Conservation (phyloP, 768 basidiomycete species). For the Russula dissimulans region DNA sequence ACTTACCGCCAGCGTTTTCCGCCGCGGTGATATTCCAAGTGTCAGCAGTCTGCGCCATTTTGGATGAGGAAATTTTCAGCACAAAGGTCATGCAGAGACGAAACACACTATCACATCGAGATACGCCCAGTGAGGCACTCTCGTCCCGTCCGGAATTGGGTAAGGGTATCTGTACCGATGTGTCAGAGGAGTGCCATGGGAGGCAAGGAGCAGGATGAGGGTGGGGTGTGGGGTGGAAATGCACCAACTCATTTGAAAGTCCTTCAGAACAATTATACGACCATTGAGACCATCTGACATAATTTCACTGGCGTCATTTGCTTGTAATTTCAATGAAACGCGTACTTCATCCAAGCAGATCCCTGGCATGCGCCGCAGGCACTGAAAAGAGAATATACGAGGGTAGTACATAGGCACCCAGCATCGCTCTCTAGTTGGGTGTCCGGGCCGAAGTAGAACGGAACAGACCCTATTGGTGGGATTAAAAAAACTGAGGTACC, state of each 20-base stretch:
- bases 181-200: not conserved
- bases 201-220: not conserved
- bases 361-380: slow-evolving; percentile 3
- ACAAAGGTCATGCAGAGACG: not conserved
- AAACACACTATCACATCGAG: not conserved
- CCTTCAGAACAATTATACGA: not conserved
- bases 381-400: not conserved
- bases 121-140: not conserved
- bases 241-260: not conserved
- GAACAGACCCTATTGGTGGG: too few species aligned
- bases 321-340: not conserved
- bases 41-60: not conserved
- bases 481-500: not conserved
- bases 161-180: not conserved
- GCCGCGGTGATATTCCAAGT: not conserved
- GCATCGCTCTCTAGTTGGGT: too few species aligned
- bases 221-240: not conserved
- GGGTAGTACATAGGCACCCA: not conserved
- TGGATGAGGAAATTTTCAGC: not conserved
- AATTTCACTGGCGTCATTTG: not conserved
- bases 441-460: too few species aligned
- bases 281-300: not conserved
- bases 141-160: not conserved
- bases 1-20: not conserved
- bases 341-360: not conserved